phyloP scores from a whole-genome alignment of 2,329 filamentous ascomycete genomes.

The Ceratocystis cacaofunesta region DNA sequence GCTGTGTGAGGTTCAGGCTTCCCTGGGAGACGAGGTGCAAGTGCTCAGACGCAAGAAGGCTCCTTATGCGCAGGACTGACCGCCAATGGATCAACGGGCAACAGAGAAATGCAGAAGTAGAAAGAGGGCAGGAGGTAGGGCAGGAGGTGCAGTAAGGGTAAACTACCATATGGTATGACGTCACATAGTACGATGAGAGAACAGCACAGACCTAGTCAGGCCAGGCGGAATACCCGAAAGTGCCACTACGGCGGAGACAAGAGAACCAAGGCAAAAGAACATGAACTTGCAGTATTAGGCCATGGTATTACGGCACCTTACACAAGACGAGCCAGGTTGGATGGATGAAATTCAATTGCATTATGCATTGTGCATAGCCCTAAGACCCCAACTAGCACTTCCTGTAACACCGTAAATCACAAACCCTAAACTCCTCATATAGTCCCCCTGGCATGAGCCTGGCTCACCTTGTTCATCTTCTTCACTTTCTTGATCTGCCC shows the following conservation, averaged over 20 bases:
- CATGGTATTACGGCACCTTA: too few relatives aligned
- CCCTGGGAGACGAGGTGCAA: conserved; percentile 40
- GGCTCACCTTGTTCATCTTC: too few relatives aligned
- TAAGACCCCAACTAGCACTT: too few relatives aligned
- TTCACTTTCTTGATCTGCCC: neutral
- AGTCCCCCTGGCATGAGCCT: too few relatives aligned
- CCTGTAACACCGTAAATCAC: too few relatives aligned
- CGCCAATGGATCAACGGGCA: conserved; percentile 18
- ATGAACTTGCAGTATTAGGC: too few relatives aligned
- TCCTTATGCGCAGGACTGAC: conserved; percentile 41
- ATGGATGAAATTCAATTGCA: too few relatives aligned
- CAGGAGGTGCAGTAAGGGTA: neutral
- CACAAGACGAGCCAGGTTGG: too few relatives aligned
- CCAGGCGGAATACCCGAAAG: neutral
- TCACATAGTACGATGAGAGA: neutral
- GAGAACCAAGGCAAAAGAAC: too few relatives aligned
- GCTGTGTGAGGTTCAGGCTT: conserved; percentile 24
- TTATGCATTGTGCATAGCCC: too few relatives aligned
- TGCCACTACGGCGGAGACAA: conserved; percentile 24
- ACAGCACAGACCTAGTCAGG: neutral
- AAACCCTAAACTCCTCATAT: too few relatives aligned
- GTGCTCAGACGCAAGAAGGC: conserved; percentile 36
- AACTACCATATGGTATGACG: neutral
- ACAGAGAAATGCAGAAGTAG: too few relatives aligned
- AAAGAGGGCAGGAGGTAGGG: neutral